These are phyloP conservation scores for Collybia mongolica DNA, from an alignment of 768 basidiomycete genomes.

Conservation along the genomic window DNA sequence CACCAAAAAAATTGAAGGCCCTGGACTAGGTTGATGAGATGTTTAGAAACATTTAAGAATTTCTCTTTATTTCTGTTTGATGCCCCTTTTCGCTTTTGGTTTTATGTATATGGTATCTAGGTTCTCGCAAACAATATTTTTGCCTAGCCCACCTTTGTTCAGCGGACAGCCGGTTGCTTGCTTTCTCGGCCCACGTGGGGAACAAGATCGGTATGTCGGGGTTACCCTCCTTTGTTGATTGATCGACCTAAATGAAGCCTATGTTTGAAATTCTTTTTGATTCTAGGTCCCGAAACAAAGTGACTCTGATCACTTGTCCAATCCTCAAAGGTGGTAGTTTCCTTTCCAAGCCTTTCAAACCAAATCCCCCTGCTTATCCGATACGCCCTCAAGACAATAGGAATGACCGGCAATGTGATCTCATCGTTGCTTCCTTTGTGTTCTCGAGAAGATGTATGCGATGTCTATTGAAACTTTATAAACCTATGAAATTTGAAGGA, in stretches of 20 bases:
- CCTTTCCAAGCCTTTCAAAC: conserved; percentile 9
- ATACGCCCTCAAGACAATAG: conserved; percentile 17
- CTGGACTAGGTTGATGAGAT: conserved; percentile 52
- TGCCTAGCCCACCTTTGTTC: not conserved
- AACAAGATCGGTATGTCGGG: conserved; percentile 20
- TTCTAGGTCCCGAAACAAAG: conserved; percentile 11
- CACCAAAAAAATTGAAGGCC: conserved; percentile 64
- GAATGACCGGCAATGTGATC: not conserved
- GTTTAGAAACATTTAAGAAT: conserved; percentile 23
- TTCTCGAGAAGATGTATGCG: conserved; percentile 1
- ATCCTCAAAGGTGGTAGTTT: conserved; percentile 1
- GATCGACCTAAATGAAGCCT: not conserved
- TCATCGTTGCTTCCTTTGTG: conserved; percentile 14
- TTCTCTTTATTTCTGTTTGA: too few species aligned
- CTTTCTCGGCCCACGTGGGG: conserved; percentile 9
- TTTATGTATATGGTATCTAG: not conserved
- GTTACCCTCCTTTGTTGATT: conserved; percentile 13
- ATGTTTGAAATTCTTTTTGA: conserved; percentile 8
- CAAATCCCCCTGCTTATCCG: not conserved
- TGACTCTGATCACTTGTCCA: conserved; percentile 6
- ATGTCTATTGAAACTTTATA: conserved; percentile 11
- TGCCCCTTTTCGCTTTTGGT: not conserved
- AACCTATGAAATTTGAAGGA: conserved; percentile 2
- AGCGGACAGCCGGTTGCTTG: conserved; percentile 4
- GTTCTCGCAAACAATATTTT: not conserved